These are phyloP conservation scores for Candida ficus DNA, from an alignment of 805 yeast species.

Conservation along the genomic window DNA sequence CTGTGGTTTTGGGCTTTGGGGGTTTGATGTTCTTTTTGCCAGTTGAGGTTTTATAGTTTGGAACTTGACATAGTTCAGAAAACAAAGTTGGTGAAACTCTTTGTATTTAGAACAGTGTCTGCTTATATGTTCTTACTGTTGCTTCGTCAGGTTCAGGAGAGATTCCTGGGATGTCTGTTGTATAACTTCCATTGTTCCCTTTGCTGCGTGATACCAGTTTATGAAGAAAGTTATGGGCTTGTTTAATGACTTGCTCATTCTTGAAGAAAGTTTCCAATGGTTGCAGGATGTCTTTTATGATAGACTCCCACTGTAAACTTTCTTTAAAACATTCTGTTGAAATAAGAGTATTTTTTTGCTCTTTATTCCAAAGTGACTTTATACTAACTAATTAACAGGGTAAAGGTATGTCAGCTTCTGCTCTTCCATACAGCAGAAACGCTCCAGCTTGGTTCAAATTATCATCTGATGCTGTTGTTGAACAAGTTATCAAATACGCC, in stretches of 20 bases:
- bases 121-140: too few species aligned
- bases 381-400: constrained; percentile 63
- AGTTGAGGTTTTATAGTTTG: too few species aligned
- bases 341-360: too few species aligned
- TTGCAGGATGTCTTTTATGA: neutral
- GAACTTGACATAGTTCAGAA: too few species aligned
- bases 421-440: constrained; percentile 98
- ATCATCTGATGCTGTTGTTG: constrained; percentile 91
- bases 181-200: neutral
- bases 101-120: too few species aligned
- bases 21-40: neutral
- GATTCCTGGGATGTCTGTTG: constrained; percentile 3
- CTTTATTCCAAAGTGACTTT: neutral
- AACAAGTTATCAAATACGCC: constrained; percentile 98
- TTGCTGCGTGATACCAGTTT: constrained; percentile 52
- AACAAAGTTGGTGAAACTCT: neutral
- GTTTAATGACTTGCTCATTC: constrained; percentile 4
- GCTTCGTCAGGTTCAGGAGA: too few species aligned
- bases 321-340: constrained; percentile 7
- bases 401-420: constrained; percentile 98
- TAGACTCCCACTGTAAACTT: neutral
- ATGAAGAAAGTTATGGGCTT: constrained; percentile 15
- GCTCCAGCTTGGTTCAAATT: constrained; percentile 99
- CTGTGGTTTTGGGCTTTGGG: constrained; percentile 16
- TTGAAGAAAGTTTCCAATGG: constrained; percentile 1